Evolutionary conservation across 164 flowering plant species (phyloP).

Genomic region (Cinnamomum micranthum): DNA sequence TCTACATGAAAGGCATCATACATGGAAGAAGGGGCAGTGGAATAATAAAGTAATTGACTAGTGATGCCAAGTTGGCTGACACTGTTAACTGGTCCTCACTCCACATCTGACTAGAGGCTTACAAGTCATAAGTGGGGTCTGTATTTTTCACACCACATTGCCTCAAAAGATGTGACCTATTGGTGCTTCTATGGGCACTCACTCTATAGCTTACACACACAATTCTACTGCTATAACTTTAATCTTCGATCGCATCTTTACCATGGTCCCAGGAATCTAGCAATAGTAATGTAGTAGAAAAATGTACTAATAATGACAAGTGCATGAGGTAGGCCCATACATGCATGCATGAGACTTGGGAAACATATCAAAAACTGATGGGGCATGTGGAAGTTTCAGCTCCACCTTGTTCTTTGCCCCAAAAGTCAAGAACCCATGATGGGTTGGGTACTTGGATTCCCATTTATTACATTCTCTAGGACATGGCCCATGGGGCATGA

Average conservation of each 20-base stretch:
- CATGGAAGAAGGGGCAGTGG: too few species aligned
- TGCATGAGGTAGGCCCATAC: not conserved
- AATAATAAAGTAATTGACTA: too few species aligned
- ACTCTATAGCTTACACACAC: too few species aligned
- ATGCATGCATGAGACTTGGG: not conserved
- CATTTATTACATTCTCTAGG: not conserved
- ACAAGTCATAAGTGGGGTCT: not conserved
- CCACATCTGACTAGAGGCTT: not conserved
- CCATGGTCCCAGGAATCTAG: too few species aligned
- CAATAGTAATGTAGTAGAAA: too few species aligned
- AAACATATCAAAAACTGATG: not conserved
- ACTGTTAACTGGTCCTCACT: not conserved
- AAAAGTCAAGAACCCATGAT: not conserved
- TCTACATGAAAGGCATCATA: too few species aligned
- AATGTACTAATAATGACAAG: not conserved
- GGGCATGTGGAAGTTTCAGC: not conserved
- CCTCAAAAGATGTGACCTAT: not conserved
- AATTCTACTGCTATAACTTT: too few species aligned
- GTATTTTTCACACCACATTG: not conserved
- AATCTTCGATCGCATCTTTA: too few species aligned
- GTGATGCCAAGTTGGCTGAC: not conserved
- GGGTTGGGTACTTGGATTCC: not conserved
- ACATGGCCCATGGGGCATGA: not conserved
- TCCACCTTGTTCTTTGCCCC: not conserved
- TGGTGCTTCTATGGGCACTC: not conserved